Evolutionary conservation across 192 early-diverging fungal species (phyloP), one percentile per base, ranked within the genome.

Genomic region (Backusella tuberculispora): DNA sequence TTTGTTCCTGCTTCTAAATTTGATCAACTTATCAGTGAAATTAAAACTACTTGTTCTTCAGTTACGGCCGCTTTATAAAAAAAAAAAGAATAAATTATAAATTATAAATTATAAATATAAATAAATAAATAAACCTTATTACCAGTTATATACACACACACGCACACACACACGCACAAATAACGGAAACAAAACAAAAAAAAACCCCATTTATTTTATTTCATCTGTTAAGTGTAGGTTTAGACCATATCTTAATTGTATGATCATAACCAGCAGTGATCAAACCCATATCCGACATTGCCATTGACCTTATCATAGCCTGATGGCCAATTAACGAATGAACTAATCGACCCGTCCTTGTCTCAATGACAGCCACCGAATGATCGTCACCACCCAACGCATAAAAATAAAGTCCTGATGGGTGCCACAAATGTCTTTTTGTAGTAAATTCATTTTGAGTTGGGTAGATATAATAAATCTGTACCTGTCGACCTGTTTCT

Each of bases 261-360:
- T 86, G 87, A 79, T 92, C 91, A 77, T 89, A 92, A 4, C 88
- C 83, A 64, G 84, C 83, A 41, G 84, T 86, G 12, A 92, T 73
- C 6, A 91, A 73, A 29, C 81, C 81, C 4, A 69, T 46, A 43
- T 76, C 74, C 15, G 79, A 69, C 82, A 86, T 85, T 56, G 74
- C 78, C 66, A 91, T 53, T 5, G 83, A 75, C 63, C 87, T 73
- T 15, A 94, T 78, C 24, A 88, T 72, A 9, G 83, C 85, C 0
- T 69, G 77, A 76, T 93, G 92, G 15, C 92, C 92, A 21, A 76
- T 69, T 37, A 92, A 63, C 56, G 77, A 81, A 5, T 80, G 77
- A 6, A 91, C 71, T 7, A 85, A 26, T 56, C 75, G 76, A 21
- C 85, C 88, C 0, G 81, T 80, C 6, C 68, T 76, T 8, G 90